phyloP scores from a whole-genome alignment of 805 yeast species.

The Candida maesae region DNA sequence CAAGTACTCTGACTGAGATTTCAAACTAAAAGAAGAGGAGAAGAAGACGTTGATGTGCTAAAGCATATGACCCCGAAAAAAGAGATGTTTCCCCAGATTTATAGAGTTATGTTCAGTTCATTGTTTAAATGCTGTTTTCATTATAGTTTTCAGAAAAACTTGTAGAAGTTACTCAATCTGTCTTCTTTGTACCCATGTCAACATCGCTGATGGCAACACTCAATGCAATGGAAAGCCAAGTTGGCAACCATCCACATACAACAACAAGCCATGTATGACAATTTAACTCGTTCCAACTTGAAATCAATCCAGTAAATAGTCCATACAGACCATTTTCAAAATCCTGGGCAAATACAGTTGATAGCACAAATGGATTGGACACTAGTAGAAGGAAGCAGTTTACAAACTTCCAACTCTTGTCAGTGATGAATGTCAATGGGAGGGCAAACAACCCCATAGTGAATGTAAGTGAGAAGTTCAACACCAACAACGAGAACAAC shows the following conservation, averaged over 20 bases:
- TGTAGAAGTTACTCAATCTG: not conserved
- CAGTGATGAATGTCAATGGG: conserved; percentile 63
- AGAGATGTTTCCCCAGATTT: too few species aligned
- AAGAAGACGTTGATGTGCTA: too few species aligned
- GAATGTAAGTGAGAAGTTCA: conserved; percentile 82
- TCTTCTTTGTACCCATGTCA: conserved; percentile 9
- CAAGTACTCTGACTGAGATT: conserved; percentile 9
- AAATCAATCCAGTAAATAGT: conserved; percentile 46
- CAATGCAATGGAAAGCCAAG: conserved; percentile 54
- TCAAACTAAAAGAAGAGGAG: too few species aligned
- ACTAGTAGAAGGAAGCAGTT: conserved; percentile 35
- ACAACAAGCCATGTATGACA: conserved; percentile 86
- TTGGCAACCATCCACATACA: conserved; percentile 75
- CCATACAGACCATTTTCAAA: conserved; percentile 19
- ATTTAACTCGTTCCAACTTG: conserved; percentile 64
- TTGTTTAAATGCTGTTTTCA: too few species aligned
- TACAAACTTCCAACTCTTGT: conserved; percentile 7
- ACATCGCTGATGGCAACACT: conserved; percentile 18
- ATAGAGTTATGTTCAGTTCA: too few species aligned
- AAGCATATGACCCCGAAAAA: too few species aligned
- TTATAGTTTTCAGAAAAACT: too few species aligned
- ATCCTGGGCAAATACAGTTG: conserved; percentile 28
- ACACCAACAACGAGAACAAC: conserved; percentile 68
- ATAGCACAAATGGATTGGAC: conserved; percentile 50
- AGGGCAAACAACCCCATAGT: conserved; percentile 62